These are phyloP conservation scores for Pinus tabuliformis DNA, from an alignment of 75 land plant species.

Conservation along the genomic window DNA sequence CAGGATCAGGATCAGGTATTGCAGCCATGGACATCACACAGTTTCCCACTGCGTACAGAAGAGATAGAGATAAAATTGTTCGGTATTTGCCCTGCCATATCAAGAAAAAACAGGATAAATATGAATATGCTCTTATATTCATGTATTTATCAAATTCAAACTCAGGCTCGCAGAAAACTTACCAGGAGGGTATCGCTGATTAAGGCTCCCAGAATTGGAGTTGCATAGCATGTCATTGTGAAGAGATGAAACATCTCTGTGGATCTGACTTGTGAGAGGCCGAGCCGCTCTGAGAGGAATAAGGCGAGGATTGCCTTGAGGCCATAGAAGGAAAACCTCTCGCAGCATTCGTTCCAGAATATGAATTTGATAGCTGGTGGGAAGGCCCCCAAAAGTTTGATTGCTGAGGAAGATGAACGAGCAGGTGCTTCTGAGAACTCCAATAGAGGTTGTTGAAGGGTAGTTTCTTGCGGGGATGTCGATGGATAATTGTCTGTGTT, in stretches of 20 bases:
- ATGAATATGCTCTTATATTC: background rate
- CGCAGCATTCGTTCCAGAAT: constrained; percentile 42
- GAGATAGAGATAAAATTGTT: constrained; percentile 19
- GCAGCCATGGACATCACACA: constrained; percentile 22
- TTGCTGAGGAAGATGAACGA: background rate
- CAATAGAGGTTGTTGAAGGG: too few species aligned
- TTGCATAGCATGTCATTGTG: constrained; percentile 36
- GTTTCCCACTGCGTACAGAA: constrained; percentile 22
- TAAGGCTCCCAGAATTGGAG: constrained; percentile 28
- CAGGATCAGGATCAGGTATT: background rate
- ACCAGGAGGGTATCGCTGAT: constrained; percentile 30
- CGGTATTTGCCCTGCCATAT: too few species aligned
- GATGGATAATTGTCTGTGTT: too few species aligned
- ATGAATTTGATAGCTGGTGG: constrained; percentile 31
- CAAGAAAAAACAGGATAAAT: background rate
- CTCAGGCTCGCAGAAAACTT: background rate
- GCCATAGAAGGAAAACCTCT: constrained; percentile 40
- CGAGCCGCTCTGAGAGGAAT: constrained; percentile 20
- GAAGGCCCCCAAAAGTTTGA: background rate
- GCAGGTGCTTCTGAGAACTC: too few species aligned
- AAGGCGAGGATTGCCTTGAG: constrained; percentile 35
- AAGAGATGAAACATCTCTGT: constrained; percentile 41
- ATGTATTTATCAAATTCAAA: too few species aligned
- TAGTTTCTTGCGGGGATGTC: too few species aligned
- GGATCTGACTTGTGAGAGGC: constrained; percentile 19